phyloP scores from a whole-genome alignment of 306 rosid genomes.

The Cicer pinnatifidum region DNA sequence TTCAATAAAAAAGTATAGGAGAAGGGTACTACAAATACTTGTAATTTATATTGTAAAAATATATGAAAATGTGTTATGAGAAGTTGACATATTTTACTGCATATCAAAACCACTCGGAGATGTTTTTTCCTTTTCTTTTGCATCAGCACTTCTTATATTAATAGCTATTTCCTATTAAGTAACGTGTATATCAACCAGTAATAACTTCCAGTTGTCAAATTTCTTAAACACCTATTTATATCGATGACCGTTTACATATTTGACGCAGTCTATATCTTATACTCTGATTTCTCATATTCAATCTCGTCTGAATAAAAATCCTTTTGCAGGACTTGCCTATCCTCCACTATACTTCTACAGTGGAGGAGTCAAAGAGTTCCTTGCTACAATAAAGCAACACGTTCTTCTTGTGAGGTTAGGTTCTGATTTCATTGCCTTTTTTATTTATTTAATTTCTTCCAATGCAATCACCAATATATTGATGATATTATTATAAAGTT shows the following conservation, averaged over 20 bases:
- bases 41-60: background rate
- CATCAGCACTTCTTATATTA: background rate
- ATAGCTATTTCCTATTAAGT: background rate
- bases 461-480: conserved; percentile 16
- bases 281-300: conserved; percentile 38
- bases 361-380: conserved; percentile 98
- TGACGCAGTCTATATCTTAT: conserved; percentile 30
- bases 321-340: conserved; percentile 84
- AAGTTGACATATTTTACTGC: background rate
- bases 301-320: conserved; percentile 32
- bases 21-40: background rate
- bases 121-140: conserved; percentile 25
- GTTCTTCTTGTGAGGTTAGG: conserved; percentile 88
- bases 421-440: conserved; percentile 16
- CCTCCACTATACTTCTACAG: conserved; percentile 94
- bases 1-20: background rate
- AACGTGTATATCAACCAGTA: background rate
- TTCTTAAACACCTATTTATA: background rate
- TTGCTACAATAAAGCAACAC: conserved; percentile 92
- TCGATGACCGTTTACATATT: conserved; percentile 16
- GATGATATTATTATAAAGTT: conserved; percentile 27
- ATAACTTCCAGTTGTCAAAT: background rate
- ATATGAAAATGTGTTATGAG: background rate
- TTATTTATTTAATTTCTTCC: conserved; percentile 4
- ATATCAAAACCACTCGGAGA: background rate